A percentile compares a stretch with the other conserved stretches of the same genome.
Evolutionary conservation across 805 yeast species (phyloP).

Genomic region (Cyberlindnera sargentensis): DNA sequence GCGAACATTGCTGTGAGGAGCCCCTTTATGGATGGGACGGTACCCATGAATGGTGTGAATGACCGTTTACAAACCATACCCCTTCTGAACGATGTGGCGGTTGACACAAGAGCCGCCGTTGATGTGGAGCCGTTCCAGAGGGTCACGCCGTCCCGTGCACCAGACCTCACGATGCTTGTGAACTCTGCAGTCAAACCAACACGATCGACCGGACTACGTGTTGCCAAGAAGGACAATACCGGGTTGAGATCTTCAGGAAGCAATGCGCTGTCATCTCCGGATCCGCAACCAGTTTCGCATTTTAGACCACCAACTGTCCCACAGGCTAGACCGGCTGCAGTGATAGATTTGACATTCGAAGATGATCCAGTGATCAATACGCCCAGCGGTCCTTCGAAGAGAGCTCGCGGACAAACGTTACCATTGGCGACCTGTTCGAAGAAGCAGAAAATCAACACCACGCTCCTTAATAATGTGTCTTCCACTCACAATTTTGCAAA

Average conservation of each 20-base stretch:
- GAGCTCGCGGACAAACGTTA: neutral
- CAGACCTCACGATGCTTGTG: constrained; percentile 5
- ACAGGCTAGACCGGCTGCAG: constrained; percentile 5
- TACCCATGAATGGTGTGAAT: neutral
- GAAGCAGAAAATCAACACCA: constrained; percentile 3
- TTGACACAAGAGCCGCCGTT: no score
- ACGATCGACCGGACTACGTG: constrained; percentile 14
- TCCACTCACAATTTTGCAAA: neutral
- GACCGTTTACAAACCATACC: neutral
- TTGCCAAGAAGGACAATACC: constrained; percentile 16
- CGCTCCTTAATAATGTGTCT: neutral
- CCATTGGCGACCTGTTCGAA: neutral
- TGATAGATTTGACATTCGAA: constrained; percentile 24
- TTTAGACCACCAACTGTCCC: constrained; percentile 5
- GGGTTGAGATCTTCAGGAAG: constrained; percentile 7
- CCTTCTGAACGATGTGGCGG: no score
- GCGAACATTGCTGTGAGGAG: constrained; percentile 20
- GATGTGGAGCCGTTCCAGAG: no score
- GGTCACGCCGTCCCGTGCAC: neutral
- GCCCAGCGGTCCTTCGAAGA: neutral
- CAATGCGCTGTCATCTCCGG: constrained; percentile 12
- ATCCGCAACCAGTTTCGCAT: constrained; percentile 1
- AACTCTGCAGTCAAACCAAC: constrained; percentile 8
- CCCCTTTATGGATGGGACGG: constrained; percentile 10
- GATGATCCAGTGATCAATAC: constrained; percentile 7